Percentiles rank a stretch among this genome's conserved stretches.
phyloP scores from a whole-genome alignment of 768 basidiomycete genomes.

The Cystofilobasidium capitatum region DNA sequence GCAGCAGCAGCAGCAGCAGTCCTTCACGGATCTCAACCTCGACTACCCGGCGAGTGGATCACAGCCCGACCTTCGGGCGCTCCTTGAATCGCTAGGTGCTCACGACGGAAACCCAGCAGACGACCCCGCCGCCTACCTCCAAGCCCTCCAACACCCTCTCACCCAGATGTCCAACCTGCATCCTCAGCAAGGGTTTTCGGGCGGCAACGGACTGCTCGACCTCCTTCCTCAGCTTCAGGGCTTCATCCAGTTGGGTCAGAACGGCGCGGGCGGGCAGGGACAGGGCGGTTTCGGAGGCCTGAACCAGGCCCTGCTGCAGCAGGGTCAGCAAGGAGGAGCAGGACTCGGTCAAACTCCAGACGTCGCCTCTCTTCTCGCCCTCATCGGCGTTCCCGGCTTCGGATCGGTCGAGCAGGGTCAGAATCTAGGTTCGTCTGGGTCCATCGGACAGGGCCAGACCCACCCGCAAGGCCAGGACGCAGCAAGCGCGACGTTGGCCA shows the following conservation, averaged over 20 bases:
- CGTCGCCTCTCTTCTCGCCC: background rate
- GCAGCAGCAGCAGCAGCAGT: background rate
- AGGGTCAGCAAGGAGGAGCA: too few relatives aligned
- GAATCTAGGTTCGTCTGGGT: background rate
- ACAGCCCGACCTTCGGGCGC: background rate
- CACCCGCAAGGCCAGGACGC: background rate
- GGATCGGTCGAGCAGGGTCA: background rate
- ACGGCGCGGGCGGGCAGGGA: too few relatives aligned
- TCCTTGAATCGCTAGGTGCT: background rate
- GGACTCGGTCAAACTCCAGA: background rate
- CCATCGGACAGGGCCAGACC: background rate
- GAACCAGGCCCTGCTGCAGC: background rate
- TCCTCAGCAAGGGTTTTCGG: background rate
- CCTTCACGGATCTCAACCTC: background rate
- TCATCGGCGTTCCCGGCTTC: background rate
- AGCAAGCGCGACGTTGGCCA: conserved; percentile 2
- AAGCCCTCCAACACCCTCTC: background rate
- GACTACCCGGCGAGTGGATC: background rate
- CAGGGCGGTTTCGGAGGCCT: too few relatives aligned
- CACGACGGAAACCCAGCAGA: background rate
- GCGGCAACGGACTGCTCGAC: background rate
- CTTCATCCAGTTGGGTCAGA: background rate
- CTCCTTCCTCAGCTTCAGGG: conserved; percentile 1
- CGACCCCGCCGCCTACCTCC: background rate
- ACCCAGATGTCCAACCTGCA: background rate